Evolutionary conservation across 805 yeast genomes (phyloP), one percentile per base, ranked within the genome.

Genomic region (Hyphopichia homilentoma): DNA sequence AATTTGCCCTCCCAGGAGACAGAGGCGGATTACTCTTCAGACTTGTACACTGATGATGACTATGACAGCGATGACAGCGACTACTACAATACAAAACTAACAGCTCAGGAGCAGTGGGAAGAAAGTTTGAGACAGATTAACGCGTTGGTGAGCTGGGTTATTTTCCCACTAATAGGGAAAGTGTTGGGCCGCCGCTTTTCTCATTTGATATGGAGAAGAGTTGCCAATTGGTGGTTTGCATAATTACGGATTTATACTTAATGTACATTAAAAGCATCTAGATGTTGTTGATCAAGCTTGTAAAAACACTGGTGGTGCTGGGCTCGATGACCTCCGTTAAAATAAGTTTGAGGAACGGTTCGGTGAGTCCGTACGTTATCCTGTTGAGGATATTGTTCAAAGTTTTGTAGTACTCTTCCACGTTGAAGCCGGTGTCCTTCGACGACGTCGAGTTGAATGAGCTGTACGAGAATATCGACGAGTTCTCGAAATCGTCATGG

Each of bases 41-140:
- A n/a, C n/a, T n/a, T n/a, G n/a, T n/a, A n/a, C n/a, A n/a, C n/a
- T n/a, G 29, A 14, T n/a, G 23, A 19, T 8, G 38, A 39, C 21
- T 30, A 29, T 21, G 40, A 33, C 12, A 29, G 35, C n/a, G 35
- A 35, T 13, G 45, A 47, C 26, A 32, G 38, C 31, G 21, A 33
- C 6, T 25, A 31, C 16, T 24, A 4, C 4, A 22, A 27, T 11
- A 32, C 49, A 35, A 51, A 46, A 22, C 43, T 65, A 32, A 57
- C 75, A 21, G 81, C 85, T 1, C 84, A 80, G 44, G 68, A 76
- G 42, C 86, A 82, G 45, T 82, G 88, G 88, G 84, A 81, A 32
- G 84, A 79, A 44, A 77, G 82, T 21, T 39, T 82, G 29, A 59
- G 61, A 27, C 88, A 82, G 52, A 49, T 83, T 35, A 67, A 66